Evolutionary conservation across 2,329 filamentous ascomycete genomes (phyloP), one percentile per base, ranked within the genome.

Genomic region (Fusarium sp.): DNA sequence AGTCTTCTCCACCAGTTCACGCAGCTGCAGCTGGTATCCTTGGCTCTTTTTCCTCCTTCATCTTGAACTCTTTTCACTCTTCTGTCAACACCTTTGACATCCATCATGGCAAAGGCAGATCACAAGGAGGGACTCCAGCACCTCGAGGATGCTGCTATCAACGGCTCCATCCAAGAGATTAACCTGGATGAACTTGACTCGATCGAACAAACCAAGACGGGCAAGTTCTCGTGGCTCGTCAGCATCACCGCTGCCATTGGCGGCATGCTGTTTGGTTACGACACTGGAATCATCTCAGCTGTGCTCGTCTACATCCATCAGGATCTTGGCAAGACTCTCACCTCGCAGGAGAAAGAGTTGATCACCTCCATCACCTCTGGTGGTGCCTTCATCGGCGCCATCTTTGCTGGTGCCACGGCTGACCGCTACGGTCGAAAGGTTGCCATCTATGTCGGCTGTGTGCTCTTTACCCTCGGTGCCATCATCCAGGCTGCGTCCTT

Each of bases 291-390:
- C 47, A 83, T 85, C n/a, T 81, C 78, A 0, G 74, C 81, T 8
- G 81, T 81, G 7, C 66, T 83, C 29, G 69, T 81, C 29, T 79
- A 79, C 50, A 71, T 79, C 31, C 11, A 69, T 11, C 16, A 73
- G 18, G 77, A 79, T 60, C 83, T 88, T 10, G 82, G 83, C 31
- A 80, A 83, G 35, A 79, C 79, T 9, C 78, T 87, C 6, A 80
- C 73, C 29, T 82, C 84, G 6, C 82, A 80, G 5, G 86, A 89
- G 68, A 84, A 87, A 70, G 86, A 89, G 71, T 80, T 89, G 31
- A 84, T 89, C 38, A 89, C 87, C 1, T 88, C 87, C 0, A 82
- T 89, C 20, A 87, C 84, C 22, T 87, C 85, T 8, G 87, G 84
- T 1, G 78, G 78, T 45, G 78, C 78, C 18, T 76, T 80, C 9